phyloP scores from a whole-genome alignment of 2,329 filamentous ascomycete species.

The Paecilomyces sp. region DNA sequence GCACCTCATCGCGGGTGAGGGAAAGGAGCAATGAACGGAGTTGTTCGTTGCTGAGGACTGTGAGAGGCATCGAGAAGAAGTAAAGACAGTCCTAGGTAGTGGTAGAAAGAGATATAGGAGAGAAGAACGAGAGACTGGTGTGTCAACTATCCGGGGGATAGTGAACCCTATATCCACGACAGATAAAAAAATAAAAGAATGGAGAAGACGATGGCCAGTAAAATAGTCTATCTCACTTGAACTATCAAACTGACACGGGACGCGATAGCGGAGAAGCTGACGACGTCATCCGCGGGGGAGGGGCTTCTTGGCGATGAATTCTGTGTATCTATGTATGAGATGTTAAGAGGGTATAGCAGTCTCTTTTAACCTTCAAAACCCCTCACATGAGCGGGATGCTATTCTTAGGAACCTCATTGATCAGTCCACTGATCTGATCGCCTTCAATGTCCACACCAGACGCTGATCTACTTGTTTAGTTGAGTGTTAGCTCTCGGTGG shows the following conservation, averaged over 20 bases:
- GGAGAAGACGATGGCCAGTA: too few species aligned
- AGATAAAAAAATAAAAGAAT: background rate
- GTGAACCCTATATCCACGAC: background rate
- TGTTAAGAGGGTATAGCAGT: background rate
- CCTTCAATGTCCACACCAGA: background rate
- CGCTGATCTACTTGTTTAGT: background rate
- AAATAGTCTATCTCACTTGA: too few species aligned
- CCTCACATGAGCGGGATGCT: background rate
- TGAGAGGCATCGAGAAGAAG: conserved; percentile 49
- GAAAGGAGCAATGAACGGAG: conserved; percentile 50
- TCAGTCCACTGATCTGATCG: background rate
- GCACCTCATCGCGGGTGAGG: conserved; percentile 50
- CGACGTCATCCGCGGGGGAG: background rate
- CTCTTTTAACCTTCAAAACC: background rate
- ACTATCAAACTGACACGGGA: too few species aligned
- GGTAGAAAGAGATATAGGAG: background rate
- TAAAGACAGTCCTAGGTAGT: background rate
- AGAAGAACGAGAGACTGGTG: background rate
- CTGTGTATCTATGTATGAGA: background rate
- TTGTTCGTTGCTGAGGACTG: conserved; percentile 51
- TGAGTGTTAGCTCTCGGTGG: background rate
- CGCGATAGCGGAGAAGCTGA: background rate
- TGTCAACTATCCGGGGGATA: background rate
- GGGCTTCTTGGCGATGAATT: background rate
- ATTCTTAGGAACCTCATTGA: background rate